Percentiles rank a stretch among this genome's conserved stretches.
phyloP scores from a whole-genome alignment of 2,329 filamentous ascomycete genomes.

The Penicillium italicum region DNA sequence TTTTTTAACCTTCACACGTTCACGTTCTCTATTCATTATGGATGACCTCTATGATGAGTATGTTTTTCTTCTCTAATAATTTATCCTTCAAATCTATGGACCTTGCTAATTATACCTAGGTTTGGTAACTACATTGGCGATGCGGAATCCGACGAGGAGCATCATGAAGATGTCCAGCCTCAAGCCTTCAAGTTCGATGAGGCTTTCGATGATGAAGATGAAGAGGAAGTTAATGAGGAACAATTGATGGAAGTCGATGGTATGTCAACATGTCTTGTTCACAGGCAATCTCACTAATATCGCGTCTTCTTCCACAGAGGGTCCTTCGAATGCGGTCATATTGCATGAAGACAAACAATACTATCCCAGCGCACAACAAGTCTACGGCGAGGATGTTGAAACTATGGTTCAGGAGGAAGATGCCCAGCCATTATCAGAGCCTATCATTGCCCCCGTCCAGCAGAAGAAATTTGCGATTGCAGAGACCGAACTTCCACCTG shows the following conservation, averaged over 20 bases:
- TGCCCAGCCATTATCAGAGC: conserved; percentile 84
- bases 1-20: conserved; percentile 7
- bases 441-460: conserved; percentile 88
- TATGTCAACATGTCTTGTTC: conserved; percentile 35
- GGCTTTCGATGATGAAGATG: conserved; percentile 60
- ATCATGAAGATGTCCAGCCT: conserved; percentile 67
- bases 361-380: conserved; percentile 94
- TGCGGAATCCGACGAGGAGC: conserved; percentile 83
- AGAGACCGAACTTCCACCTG: conserved; percentile 83
- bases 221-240: conserved; percentile 64
- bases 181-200: conserved; percentile 78
- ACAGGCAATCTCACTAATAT: conserved; percentile 23
- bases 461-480: conserved; percentile 95
- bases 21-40: conserved; percentile 52
- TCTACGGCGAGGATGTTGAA: conserved; percentile 92
- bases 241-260: conserved; percentile 93
- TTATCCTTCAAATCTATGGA: no score
- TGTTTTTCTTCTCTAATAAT: no score
- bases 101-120: conserved; percentile 48
- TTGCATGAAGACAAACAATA: conserved; percentile 99
- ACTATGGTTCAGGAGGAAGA: conserved; percentile 96
- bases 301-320: conserved; percentile 57
- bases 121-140: conserved; percentile 99
- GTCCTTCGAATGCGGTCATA: conserved; percentile 92
- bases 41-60: conserved; percentile 98